Conservation (phyloP, 2,329 filamentous ascomycete genomes). For the Ciborinia camelliae region DNA sequence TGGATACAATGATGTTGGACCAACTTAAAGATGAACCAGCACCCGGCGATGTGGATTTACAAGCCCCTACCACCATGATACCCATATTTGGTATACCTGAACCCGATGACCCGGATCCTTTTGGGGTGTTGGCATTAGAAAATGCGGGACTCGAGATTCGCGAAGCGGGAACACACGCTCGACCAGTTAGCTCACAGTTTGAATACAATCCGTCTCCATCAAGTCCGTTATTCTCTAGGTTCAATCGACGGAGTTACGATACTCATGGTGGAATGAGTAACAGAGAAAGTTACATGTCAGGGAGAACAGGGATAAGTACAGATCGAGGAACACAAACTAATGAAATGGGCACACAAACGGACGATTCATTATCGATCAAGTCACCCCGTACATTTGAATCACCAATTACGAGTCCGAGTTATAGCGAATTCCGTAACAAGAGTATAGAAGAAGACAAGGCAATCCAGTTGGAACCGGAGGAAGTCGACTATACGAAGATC, state of each 20-base stretch:
- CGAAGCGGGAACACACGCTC: constrained; percentile 75
- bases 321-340: constrained; percentile 69
- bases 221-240: constrained; percentile 64
- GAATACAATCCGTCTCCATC: constrained; percentile 74
- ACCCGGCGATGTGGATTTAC: constrained; percentile 69
- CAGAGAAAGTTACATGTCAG: constrained; percentile 72
- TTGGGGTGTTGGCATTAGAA: constrained; percentile 85
- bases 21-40: constrained; percentile 62
- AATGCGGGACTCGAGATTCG: constrained; percentile 85
- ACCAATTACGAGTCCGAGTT: constrained; percentile 51
- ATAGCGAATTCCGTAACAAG: constrained; percentile 41
- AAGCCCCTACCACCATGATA: constrained; percentile 38
- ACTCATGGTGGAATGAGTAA: constrained; percentile 60
- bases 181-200: constrained; percentile 76
- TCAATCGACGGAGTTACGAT: constrained; percentile 64
- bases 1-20: constrained; percentile 65
- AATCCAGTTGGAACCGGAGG: constrained; percentile 46
- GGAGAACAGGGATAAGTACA: constrained; percentile 46
- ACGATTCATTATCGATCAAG: constrained; percentile 42
- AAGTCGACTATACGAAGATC: constrained; percentile 59
- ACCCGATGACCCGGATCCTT: constrained; percentile 82
- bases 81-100: constrained; percentile 74
- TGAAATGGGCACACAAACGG: constrained; percentile 60
- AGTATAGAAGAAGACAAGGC: constrained; percentile 37
- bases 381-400: constrained; percentile 41